Evolutionary conservation across 2,329 filamentous ascomycete species (phyloP).

Genomic region (Thermothelomyces thermophilus): DNA sequence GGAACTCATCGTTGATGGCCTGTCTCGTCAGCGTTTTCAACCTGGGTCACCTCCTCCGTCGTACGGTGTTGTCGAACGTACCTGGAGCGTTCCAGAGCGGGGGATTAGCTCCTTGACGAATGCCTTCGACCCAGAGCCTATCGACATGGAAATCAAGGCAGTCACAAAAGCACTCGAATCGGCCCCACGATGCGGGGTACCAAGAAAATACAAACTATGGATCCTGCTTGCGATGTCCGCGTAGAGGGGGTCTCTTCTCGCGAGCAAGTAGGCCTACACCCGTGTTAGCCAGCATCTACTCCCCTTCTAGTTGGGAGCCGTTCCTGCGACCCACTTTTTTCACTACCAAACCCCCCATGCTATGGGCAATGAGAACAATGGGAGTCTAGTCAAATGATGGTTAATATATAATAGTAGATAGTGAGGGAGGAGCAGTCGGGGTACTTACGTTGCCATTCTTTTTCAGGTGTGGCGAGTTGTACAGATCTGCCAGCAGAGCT

Average conservation of each 20-base stretch:
- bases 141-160: conserved; percentile 19
- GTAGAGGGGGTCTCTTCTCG: conserved; percentile 18
- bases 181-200: conserved; percentile 26
- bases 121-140: conserved; percentile 20
- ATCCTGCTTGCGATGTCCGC: conserved; percentile 23
- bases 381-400: conserved; percentile 13
- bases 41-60: too few relatives aligned
- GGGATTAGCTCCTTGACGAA: conserved; percentile 26
- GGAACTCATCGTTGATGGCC: conserved; percentile 29
- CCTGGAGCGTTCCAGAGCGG: conserved; percentile 14
- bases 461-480: conserved; percentile 20
- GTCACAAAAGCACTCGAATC: conserved; percentile 21
- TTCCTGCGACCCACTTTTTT: conserved; percentile 17
- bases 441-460: conserved; percentile 16
- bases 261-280: conserved; percentile 20
- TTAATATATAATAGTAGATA: neutral
- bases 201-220: conserved; percentile 28
- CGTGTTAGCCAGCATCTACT: neutral
- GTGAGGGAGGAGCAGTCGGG: neutral
- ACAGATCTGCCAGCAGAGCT: conserved; percentile 19
- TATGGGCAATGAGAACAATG: conserved; percentile 23
- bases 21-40: conserved; percentile 2
- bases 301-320: neutral
- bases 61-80: neutral
- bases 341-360: conserved; percentile 24